Base-by-base conservation (phyloP, 139 green algal species). In the Astrephomene gubernaculifera region DNA sequence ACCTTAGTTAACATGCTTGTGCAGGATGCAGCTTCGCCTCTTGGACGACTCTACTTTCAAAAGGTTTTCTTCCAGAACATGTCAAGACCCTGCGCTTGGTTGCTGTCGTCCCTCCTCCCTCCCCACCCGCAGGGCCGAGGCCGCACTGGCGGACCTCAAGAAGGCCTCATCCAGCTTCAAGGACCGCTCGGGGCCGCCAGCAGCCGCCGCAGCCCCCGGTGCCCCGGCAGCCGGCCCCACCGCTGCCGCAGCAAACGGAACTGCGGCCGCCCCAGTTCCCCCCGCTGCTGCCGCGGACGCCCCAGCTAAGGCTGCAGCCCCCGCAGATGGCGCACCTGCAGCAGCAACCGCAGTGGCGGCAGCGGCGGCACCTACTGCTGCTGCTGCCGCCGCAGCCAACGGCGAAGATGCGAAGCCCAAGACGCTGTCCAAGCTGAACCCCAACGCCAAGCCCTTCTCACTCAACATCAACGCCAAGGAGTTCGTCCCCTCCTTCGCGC, bases 381-480 rank as follows among this genome's bases (percentile, higher is more conserved):
- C 80, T 24, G 69, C 79, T 17, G 60, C 79, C 0, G 60, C 70
- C 9, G 67, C 54, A 9, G 9, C 68, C 0, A 29, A 24, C 33
- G 65, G 54, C 76, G 87, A 75, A 64, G 36, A 75, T 27, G 41
- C 39, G n/a, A 70, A 76, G 54, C 38, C 79, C 33, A 72, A 84
- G 83, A 67, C 69, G 79, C 2, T 54, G 24, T 87, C 82, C 38
- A 86, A 88, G 39, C 82, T 95, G 31, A 95, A 94, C 74, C 89
- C 90, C 53, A 92, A 90, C 71, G 92, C 92, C 33, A 94, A 94
- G 86, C 61, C 88, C 24, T 95, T 95, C 89, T 82, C 87, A 0
- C 79, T 95, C 31, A 95, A 93, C 81, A 71, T 91, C n/a, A 87
- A 89, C 5, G 92, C 92, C 0, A 94, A 94, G 83, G 78, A 80